phyloP scores from a whole-genome alignment of 2,329 filamentous ascomycete genomes.

The Arthroderma sp. region DNA sequence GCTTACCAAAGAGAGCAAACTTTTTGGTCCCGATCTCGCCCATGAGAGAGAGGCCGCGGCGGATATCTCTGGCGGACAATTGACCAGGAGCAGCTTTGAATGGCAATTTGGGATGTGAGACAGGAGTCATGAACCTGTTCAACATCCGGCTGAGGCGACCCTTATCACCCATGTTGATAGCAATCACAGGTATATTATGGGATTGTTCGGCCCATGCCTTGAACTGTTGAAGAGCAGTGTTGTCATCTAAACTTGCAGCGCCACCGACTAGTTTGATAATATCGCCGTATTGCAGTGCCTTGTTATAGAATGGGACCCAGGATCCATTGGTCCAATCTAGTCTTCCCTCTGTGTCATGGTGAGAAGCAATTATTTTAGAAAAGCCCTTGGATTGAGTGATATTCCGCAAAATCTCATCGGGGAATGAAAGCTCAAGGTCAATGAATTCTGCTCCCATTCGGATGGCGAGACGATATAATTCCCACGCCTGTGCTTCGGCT shows the following conservation, averaged over 20 bases:
- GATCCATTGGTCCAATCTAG: constrained; percentile 87
- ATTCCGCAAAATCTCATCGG: constrained; percentile 57
- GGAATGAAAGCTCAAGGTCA: constrained; percentile 80
- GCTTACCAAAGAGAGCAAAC: constrained; percentile 81
- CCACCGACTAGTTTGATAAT: constrained; percentile 87
- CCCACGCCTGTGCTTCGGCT: constrained; percentile 54
- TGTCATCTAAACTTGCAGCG: constrained; percentile 65
- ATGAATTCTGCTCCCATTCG: constrained; percentile 83
- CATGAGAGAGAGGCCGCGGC: constrained; percentile 61
- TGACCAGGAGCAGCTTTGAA: constrained; percentile 92
- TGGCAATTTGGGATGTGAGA: constrained; percentile 77
- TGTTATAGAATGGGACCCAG: constrained; percentile 84
- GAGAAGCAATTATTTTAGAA: constrained; percentile 82
- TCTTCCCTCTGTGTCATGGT: constrained; percentile 70
- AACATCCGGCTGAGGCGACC: constrained; percentile 84
- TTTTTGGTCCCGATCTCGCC: constrained; percentile 62
- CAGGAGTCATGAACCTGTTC: constrained; percentile 88
- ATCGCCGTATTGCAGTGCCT: constrained; percentile 77
- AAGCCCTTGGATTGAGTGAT: constrained; percentile 56
- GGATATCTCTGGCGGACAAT: constrained; percentile 78
- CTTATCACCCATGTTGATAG: constrained; percentile 82
- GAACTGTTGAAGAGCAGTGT: constrained; percentile 73
- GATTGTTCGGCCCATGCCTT: constrained; percentile 59
- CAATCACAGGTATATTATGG: constrained; percentile 74
- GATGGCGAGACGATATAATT: constrained; percentile 65